Evolutionary conservation across 768 basidiomycete genomes (phyloP).

Genomic region (Amanita subjunquillea): DNA sequence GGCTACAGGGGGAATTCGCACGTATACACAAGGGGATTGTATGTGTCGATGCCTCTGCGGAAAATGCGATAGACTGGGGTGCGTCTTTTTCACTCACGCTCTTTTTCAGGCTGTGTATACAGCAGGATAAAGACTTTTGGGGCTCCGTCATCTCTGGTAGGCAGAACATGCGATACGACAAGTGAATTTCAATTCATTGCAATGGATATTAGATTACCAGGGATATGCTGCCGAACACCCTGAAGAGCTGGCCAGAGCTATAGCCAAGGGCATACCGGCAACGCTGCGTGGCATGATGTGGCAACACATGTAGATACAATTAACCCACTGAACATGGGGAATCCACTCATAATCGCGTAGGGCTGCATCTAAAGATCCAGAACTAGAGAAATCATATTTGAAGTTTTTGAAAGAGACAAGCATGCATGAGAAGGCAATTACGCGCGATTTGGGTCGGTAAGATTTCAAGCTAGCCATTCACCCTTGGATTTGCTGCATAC

Average conservation of each 20-base stretch:
- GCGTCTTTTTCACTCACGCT: slow-evolving; percentile 11
- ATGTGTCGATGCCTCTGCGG: slow-evolving; percentile 17
- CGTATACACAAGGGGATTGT: slow-evolving; percentile 51
- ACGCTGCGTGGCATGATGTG: slow-evolving; percentile 91
- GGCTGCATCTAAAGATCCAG: slow-evolving; percentile 88
- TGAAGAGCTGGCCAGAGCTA: slow-evolving; percentile 76
- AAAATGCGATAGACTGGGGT: slow-evolving; percentile 70
- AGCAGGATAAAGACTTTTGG: slow-evolving; percentile 68
- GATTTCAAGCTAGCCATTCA: slow-evolving; percentile 5
- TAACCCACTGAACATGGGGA: slow-evolving; percentile 1
- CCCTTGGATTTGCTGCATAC: slow-evolving; percentile 4
- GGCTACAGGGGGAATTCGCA: slow-evolving; percentile 69
- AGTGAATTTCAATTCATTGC: slow-evolving; percentile 1
- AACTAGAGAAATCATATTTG: slow-evolving; percentile 78
- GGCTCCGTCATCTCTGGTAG: slow-evolving; percentile 83
- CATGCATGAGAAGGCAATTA: slow-evolving; percentile 89
- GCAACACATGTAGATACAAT: slow-evolving; percentile 71
- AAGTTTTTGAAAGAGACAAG: slow-evolving; percentile 74
- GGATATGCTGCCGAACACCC: slow-evolving; percentile 72
- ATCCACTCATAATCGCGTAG: slow-evolving; percentile 23
- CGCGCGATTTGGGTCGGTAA: slow-evolving; percentile 81
- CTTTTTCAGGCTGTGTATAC: no score
- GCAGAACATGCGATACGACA: not conserved
- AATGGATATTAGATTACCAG: slow-evolving; percentile 60
- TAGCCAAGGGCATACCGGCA: slow-evolving; percentile 84